A percentile compares a stretch with the other conserved stretches of the same genome.
Conservation (phyloP, 139 green algal species). For the Astrephomene gubernaculifera region DNA sequence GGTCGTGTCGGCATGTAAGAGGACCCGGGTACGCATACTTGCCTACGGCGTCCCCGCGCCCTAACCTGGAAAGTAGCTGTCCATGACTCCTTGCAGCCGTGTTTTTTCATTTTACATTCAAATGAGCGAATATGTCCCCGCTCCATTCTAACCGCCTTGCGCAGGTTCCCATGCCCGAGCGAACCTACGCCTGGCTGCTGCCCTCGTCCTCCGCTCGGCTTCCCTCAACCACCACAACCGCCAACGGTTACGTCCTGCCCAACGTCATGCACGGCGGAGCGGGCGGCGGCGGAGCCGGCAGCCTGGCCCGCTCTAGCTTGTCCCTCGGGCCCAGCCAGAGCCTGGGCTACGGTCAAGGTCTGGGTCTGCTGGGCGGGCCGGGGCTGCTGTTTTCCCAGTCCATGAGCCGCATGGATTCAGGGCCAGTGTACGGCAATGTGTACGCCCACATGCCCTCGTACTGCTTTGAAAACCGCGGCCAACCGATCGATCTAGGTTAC, state of each 20-base stretch:
- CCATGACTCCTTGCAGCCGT: no score
- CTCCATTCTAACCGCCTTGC: no score
- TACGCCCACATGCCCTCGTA: conserved; percentile 14
- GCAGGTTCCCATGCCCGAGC: conserved; percentile 36
- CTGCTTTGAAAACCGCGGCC: conserved; percentile 25
- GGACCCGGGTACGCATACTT: no score
- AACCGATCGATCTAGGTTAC: conserved; percentile 18
- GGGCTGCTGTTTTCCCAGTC: neutral
- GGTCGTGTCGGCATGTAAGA: no score
- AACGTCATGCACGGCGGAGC: neutral
- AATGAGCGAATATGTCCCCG: no score
- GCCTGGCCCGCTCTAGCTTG: neutral
- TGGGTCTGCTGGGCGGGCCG: neutral
- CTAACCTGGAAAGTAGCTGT: no score
- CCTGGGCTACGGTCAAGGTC: neutral
- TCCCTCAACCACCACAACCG: neutral
- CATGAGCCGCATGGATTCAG: conserved; percentile 6
- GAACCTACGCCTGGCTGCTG: conserved; percentile 39
- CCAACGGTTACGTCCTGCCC: neutral
- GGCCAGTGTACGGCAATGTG: neutral
- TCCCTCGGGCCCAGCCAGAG: neutral
- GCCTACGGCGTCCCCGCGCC: no score
- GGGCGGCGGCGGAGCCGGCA: neutral
- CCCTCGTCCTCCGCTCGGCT: neutral
- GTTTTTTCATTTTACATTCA: no score